Conservation (phyloP, 768 basidiomycete species). For the Dacryopinax primogenitus region DNA sequence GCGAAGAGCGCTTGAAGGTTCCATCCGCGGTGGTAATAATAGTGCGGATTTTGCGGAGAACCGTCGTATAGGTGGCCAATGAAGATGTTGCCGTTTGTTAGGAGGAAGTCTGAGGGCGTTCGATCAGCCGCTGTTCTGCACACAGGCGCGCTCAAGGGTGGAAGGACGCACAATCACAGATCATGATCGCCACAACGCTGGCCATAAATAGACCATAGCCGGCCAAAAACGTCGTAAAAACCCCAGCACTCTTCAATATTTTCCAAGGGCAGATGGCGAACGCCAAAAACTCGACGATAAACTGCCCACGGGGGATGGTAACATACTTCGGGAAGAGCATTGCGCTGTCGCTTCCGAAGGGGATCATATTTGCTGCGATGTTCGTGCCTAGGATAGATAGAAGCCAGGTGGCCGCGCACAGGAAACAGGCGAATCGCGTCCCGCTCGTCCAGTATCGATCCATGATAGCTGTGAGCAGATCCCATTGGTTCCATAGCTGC, state of each 20-base stretch:
- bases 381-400: neutral
- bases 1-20: conserved; percentile 3
- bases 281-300: conserved; percentile 2
- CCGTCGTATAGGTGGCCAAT: conserved; percentile 3
- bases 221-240: conserved; percentile 1
- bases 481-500: neutral
- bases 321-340: neutral
- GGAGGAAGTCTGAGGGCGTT: neutral
- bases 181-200: conserved; percentile 5
- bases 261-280: conserved; percentile 5
- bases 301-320: neutral
- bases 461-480: conserved; percentile 1
- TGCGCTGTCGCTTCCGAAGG: neutral
- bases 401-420: neutral
- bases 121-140: neutral
- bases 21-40: conserved; percentile 5
- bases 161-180: neutral
- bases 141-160: neutral
- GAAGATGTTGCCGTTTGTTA: conserved; percentile 5
- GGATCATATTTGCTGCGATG: conserved; percentile 3
- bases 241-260: neutral
- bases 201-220: conserved; percentile 4
- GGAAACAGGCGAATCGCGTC: neutral
- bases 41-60: neutral
- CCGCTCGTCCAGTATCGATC: neutral